phyloP scores from a whole-genome alignment of 2,329 filamentous ascomycete species.

The Epichloe festucae region DNA sequence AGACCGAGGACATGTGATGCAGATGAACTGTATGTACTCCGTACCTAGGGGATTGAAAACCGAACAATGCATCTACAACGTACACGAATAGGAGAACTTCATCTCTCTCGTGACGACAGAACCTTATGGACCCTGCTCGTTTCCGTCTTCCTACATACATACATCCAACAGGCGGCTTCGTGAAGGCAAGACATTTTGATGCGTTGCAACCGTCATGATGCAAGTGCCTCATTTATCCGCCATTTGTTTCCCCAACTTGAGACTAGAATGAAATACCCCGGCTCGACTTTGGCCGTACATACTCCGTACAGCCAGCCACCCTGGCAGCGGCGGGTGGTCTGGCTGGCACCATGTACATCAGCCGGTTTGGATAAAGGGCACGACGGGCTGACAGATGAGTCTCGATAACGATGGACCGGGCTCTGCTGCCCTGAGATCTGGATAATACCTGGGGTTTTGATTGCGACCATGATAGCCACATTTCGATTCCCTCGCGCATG shows the following conservation, averaged over 20 bases:
- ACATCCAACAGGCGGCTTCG: no score
- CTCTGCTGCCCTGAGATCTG: background rate
- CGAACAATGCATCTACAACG: background rate
- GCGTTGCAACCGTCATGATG: background rate
- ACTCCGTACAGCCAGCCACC: no score
- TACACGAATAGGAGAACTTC: background rate
- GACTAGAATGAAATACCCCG: background rate
- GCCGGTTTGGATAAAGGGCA: background rate
- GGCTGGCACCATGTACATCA: background rate
- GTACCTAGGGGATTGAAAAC: background rate
- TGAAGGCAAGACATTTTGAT: background rate
- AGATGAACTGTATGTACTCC: background rate
- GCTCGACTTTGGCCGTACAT: no score
- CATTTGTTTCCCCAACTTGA: background rate
- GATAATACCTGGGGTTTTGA: background rate
- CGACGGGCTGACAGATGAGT: background rate
- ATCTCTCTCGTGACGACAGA: no score
- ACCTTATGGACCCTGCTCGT: no score
- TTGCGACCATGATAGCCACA: background rate
- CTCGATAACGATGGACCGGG: no score
- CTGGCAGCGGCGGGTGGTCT: no score
- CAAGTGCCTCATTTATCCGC: background rate
- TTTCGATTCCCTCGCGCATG: no score
- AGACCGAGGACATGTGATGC: background rate
- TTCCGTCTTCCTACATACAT: no score